Evolutionary conservation across 2,329 filamentous ascomycete species (phyloP).

Genomic region (Clarireedia paspali): DNA sequence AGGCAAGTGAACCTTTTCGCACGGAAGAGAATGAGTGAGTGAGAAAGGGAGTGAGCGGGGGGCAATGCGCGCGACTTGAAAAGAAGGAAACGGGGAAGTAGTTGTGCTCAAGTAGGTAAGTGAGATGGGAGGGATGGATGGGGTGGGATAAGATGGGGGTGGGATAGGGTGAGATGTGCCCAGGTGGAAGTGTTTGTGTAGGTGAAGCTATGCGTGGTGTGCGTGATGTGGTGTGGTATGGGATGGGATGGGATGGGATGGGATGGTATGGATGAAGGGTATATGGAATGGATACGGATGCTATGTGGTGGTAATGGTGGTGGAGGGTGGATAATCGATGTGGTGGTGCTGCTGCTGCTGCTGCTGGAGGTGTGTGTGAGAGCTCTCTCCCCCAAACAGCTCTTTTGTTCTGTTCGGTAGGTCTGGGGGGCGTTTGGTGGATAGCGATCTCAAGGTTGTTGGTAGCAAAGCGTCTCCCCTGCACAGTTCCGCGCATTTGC

Average conservation of each 20-base stretch:
- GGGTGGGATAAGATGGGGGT: too few relatives aligned
- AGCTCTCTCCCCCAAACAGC: background rate
- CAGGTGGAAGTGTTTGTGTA: too few relatives aligned
- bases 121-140: slow-evolving; percentile 8
- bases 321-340: too few relatives aligned
- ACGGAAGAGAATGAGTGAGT: background rate
- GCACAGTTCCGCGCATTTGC: background rate
- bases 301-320: too few relatives aligned
- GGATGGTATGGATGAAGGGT: too few relatives aligned
- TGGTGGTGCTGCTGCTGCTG: background rate
- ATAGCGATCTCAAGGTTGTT: slow-evolving; percentile 7
- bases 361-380: too few relatives aligned
- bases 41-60: slow-evolving; percentile 5
- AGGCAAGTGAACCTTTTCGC: background rate
- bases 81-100: background rate
- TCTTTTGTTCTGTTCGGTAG: background rate
- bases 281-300: too few relatives aligned
- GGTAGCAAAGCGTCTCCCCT: background rate
- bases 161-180: too few relatives aligned
- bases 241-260: too few relatives aligned
- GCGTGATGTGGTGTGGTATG: too few relatives aligned
- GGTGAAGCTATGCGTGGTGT: too few relatives aligned
- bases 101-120: slow-evolving; percentile 1
- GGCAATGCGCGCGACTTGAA: slow-evolving; percentile 4
- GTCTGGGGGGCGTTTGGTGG: background rate